Base-by-base conservation (phyloP, 2,329 filamentous ascomycete genomes). In the Penicillium corylophilum region DNA sequence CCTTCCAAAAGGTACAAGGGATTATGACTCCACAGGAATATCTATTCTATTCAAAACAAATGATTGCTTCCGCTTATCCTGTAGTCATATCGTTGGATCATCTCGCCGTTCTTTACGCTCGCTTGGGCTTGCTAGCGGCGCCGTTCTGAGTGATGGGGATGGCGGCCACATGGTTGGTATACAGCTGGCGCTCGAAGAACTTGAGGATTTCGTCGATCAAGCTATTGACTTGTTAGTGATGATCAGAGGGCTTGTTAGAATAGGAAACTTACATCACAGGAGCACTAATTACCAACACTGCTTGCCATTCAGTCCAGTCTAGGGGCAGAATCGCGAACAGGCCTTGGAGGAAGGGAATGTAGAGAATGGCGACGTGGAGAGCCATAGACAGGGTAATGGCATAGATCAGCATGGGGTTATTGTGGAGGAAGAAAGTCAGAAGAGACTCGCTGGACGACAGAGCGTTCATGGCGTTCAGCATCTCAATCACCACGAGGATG, bases 391-490 rank as follows among this genome's bases (percentile, higher is more conserved):
- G 78, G 10, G 82, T 80, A 68, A 99, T 96, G 56, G 94, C 95
- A 65, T 95, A 96, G 49, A 99, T 90, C 16, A 99, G 86, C 82
- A 96, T 94, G 87, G 96, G 94, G 77, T 99, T 99, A 69, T 93
- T 85, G 93, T 93, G 96, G n/a, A 99, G 79, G 9, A 92, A 93
- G 56, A 99, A 83, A 2, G 92, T 96, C 50, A 99, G 75, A 12
- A 99, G 84, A 15, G 90, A 95, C 75, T 99, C 94, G 72, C 90
- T 95, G 1, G 91, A 96, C 1, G 91, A 96, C 28, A 99, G 82
- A 0, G 93, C 94, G 70, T 99, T 99, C 88, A 97, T 93, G 64
- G 94, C 94, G 75, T 99, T 99, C 70, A 99, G 83, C 94, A 99
- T 99, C 77, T 99, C 94, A 67, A 99, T 97, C 54, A 96, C 91